phyloP scores from a whole-genome alignment of 73 alveolate species.

The Symbiodinium natans region DNA sequence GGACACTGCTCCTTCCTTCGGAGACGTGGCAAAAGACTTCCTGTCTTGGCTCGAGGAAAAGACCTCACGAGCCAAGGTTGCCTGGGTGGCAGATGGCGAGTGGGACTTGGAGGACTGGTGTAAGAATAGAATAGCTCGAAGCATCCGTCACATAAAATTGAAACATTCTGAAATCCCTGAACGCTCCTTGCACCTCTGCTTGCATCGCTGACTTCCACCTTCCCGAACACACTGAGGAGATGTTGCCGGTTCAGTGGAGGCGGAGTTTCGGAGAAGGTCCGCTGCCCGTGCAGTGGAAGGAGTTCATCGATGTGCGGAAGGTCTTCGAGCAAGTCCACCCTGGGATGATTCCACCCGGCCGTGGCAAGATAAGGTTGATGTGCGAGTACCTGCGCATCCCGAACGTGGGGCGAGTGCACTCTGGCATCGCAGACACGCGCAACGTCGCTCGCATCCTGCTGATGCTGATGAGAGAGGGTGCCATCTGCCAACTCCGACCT shows the following conservation, averaged over 20 bases:
- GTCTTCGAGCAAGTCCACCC: slow-evolving; percentile 4
- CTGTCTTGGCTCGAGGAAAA: background rate
- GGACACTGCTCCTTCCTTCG: background rate
- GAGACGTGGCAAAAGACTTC: background rate
- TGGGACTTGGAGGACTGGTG: background rate
- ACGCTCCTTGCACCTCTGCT: too few relatives aligned
- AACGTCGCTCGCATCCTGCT: slow-evolving; percentile 3
- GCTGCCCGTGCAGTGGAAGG: background rate
- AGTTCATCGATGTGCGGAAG: background rate
- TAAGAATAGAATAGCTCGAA: too few relatives aligned
- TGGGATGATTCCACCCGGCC: background rate
- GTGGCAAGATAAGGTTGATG: background rate
- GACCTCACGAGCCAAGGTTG: background rate
- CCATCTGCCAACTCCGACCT: background rate
- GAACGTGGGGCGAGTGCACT: background rate
- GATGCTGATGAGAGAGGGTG: background rate
- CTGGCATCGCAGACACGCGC: slow-evolving; percentile 20
- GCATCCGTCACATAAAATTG: too few relatives aligned
- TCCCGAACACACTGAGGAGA: background rate
- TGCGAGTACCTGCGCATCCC: background rate
- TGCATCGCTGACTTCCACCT: background rate
- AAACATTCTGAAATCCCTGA: too few relatives aligned
- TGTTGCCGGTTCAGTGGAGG: background rate
- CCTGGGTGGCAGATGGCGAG: slow-evolving; percentile 17
- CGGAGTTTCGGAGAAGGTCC: background rate